Base-by-base conservation (phyloP, 768 basidiomycete species). In the Aureoboletus auriporus region DNA sequence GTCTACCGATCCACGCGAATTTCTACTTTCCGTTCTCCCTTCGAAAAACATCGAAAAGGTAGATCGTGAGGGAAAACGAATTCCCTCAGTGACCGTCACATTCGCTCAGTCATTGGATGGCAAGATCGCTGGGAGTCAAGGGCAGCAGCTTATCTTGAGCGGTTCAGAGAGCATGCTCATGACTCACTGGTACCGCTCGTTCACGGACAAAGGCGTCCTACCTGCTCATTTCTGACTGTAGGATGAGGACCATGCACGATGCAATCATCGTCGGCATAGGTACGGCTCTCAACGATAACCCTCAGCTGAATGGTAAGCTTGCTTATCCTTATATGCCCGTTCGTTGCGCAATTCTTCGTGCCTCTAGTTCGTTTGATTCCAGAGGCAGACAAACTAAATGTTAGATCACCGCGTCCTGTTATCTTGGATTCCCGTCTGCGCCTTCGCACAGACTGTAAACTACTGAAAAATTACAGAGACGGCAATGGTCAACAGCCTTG, bases 201-300 rank as follows among this genome's bases (percentile, higher is more conserved):
- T 17, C 29, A 20, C 33, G 39, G 16, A 34, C 30, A 23, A 46
- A 46, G 36, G 14, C 28, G 27, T 16, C 9, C 31, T 29, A 14
- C 42, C 26, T 37, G 28, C 44, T 42, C 39, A 57, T 34, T 28
- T 43, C 14, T 20, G 16, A 41, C 51, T 41, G 42, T 54, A 95
- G 93, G 84, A 82, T 98, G 81, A 75, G 95, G 53, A 76, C 90
- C 0, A 80, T 91, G 77, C 95, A 98, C 68, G 91, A 96, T 59
- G 93, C 79, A 8, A 97, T 99, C 51, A 70, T 99, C 12, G 76
- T 99, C 38, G 95, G 95, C 3, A 80, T 93, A 33, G 89, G 88
- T 8, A 98, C 95, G 0, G 83, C 90, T 17, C 68, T 92, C 39
- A 90, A 92, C 51, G 95, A 99, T 60, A 77, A 99, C 63, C 95